Evolutionary conservation across 345 rosid species (phyloP).

Genomic region (Pistacia atlantica): DNA sequence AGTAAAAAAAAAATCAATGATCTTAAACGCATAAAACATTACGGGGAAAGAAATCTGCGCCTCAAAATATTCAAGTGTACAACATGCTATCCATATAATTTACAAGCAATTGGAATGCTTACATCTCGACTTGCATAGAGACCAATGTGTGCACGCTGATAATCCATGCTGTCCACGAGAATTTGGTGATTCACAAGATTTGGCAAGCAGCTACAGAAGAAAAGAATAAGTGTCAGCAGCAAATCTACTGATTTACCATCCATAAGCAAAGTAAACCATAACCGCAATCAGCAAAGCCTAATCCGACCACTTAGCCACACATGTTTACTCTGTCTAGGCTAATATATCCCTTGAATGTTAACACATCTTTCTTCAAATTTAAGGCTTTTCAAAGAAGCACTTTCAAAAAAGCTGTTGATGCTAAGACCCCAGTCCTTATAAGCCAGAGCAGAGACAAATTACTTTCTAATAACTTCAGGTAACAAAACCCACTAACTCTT

Average conservation of each 20-base stretch:
- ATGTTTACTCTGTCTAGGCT: background rate
- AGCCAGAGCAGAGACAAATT: background rate
- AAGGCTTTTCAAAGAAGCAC: background rate
- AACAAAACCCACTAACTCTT: background rate
- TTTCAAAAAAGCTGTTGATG: background rate
- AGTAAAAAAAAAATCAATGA: constrained; percentile 4
- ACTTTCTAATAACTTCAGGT: background rate
- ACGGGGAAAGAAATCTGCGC: constrained; percentile 4
- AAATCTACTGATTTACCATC: constrained; percentile 1
- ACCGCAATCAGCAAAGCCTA: background rate
- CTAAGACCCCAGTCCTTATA: background rate
- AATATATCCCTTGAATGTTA: background rate
- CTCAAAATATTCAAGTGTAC: background rate
- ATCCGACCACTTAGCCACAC: background rate
- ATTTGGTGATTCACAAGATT: constrained; percentile 87
- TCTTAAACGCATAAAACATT: constrained; percentile 4
- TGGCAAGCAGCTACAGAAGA: constrained; percentile 72
- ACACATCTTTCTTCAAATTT: background rate
- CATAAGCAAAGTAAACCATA: constrained; percentile 12
- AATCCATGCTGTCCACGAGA: constrained; percentile 88
- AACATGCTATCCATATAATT: background rate
- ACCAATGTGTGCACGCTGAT: constrained; percentile 78
- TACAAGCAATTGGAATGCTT: constrained; percentile 37
- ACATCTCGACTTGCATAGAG: constrained; percentile 87
- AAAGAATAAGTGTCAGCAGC: background rate